Evolutionary conservation across 1,139 yeast species (phyloP), one percentile per base, ranked within the genome.

Genomic region (Candida tropicalis): DNA sequence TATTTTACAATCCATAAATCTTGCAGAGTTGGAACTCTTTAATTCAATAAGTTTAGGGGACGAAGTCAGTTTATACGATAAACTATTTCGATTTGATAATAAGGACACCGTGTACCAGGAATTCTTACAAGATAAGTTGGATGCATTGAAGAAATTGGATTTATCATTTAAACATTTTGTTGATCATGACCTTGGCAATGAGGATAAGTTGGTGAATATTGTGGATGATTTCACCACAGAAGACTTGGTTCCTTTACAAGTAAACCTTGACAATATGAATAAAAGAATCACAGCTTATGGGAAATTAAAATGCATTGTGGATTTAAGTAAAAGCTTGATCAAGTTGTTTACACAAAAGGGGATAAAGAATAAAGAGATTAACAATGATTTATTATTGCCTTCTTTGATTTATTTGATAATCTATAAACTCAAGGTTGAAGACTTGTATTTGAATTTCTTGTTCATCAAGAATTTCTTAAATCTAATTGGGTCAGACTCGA

Each of bases 331-430:
- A 49, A 45, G 50, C 15, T 47, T 72, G 28, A 60, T 68, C 29
- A 43, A 48, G 18, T 44, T 68, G n/a, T 31, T 57, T 65, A 20
- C 48, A 65, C 5, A 48, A 46, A 23, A 46, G 44, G 49, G 54
- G 13, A 49, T 57, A 37, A 54, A 59, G 37, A 53, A 52, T 15
- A 59, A 59, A 40, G 48, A 63, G 33, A 62, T 73, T 37, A 70
- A 63, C 53, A 72, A 70, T 52, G 78, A 73, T 47, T 51, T 69
- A 18, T 54, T 73, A 34, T 59, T 73, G 31, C 78, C 77, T 2
- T 54, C 68, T 2, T 58, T 73, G 44, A 73, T 73, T 23, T 70
- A 67, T 49, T 54, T 69, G 40, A 52, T 70, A 25, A 60, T 73
- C 18, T 60, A 66, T 47, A 57, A 60, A 43, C 28, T 58, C 7